phyloP scores from a whole-genome alignment of 108 stramenopile species.

The Cylindrotheca fusiformis region DNA sequence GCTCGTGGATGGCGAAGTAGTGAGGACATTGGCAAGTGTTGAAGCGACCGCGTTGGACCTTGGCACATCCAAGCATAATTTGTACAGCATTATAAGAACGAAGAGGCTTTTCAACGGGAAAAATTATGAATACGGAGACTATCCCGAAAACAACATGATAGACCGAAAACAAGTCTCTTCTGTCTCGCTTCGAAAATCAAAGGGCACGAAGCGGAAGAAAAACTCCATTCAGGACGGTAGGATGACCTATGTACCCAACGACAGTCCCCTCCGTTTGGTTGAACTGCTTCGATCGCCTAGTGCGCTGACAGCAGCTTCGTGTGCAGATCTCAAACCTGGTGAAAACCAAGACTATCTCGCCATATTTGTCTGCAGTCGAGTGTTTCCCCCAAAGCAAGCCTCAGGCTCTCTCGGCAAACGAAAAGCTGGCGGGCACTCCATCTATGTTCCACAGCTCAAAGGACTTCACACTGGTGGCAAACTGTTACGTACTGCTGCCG shows the following conservation, averaged over 20 bases:
- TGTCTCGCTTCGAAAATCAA: not conserved
- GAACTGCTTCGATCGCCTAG: not conserved
- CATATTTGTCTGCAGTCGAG: slow-evolving; percentile 27
- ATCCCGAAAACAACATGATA: not conserved
- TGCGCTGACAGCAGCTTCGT: not conserved
- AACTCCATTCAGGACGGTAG: not conserved
- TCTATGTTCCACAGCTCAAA: slow-evolving; percentile 32
- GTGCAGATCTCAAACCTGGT: not conserved
- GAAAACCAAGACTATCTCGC: slow-evolving; percentile 9
- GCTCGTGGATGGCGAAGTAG: not conserved
- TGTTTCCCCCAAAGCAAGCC: slow-evolving; percentile 36
- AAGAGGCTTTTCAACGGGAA: slow-evolving; percentile 6
- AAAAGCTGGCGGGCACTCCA: slow-evolving; percentile 35
- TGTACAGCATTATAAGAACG: slow-evolving; percentile 21
- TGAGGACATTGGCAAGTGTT: not conserved
- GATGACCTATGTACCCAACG: not conserved
- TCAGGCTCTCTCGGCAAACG: slow-evolving; percentile 28
- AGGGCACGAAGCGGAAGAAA: not conserved
- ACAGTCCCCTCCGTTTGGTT: not conserved
- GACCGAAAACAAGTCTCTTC: not conserved
- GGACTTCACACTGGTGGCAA: not conserved
- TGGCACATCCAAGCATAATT: slow-evolving; percentile 10
- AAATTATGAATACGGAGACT: slow-evolving; percentile 2
- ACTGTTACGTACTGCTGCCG: slow-evolving; percentile 20
- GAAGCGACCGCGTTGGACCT: slow-evolving; percentile 4